Percentiles rank a stretch among this genome's conserved stretches.
Evolutionary conservation across 176 grass and related monocot genomes (phyloP).

Genomic region (Puccinellia tenuiflora): DNA sequence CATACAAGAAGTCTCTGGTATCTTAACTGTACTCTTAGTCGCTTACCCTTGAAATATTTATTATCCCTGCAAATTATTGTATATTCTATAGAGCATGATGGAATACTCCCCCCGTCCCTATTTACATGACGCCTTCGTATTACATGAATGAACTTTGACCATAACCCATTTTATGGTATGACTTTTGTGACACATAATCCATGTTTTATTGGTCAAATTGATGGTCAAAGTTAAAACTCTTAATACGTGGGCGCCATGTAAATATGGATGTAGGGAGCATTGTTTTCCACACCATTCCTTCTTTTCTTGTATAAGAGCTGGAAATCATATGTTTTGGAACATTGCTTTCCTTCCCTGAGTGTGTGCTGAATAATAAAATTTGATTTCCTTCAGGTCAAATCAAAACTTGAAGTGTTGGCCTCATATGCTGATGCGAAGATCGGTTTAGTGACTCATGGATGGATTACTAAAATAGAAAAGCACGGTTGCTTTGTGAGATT

Average conservation of each 20-base stretch:
- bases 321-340: neutral
- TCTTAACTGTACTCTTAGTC: slow-evolving; percentile 1
- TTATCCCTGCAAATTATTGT: neutral
- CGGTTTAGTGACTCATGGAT: slow-evolving; percentile 86
- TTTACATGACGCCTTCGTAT: neutral
- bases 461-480: slow-evolving; percentile 97
- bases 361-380: neutral
- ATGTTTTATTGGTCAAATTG: neutral
- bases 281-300: neutral
- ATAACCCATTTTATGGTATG: too few relatives aligned
- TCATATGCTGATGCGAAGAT: slow-evolving; percentile 87
- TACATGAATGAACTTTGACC: neutral
- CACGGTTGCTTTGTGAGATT: slow-evolving; percentile 94
- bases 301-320: slow-evolving; percentile 8
- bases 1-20: slow-evolving; percentile 95
- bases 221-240: neutral
- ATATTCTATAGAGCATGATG: neutral
- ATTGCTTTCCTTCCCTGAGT: neutral
- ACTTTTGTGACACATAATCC: neutral
- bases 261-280: neutral
- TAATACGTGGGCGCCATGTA: neutral
- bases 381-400: slow-evolving; percentile 71
- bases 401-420: slow-evolving; percentile 71
- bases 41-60: neutral
- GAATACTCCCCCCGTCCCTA: neutral